These are phyloP conservation scores for Pyrenophora tritici-repentis DNA, from an alignment of 2,329 filamentous ascomycete genomes.

Conservation along the genomic window DNA sequence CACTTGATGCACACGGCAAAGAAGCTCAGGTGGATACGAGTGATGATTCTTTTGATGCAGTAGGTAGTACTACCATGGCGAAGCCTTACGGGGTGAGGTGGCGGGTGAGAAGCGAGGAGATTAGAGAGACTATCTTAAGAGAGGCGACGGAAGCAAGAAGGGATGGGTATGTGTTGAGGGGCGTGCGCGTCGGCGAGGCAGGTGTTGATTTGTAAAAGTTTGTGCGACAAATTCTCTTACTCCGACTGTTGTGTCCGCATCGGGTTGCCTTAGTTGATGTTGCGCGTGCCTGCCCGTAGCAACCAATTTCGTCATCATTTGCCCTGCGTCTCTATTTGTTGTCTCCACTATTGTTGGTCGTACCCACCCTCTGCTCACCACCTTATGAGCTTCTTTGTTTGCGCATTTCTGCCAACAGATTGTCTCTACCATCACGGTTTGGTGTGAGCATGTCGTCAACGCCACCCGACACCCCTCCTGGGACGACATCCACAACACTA, in stretches of 20 bases:
- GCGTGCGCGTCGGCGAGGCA: slow-evolving; percentile 36
- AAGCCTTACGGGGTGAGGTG: slow-evolving; percentile 40
- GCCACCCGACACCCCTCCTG: background rate
- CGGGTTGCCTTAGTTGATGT: background rate
- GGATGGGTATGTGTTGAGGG: slow-evolving; percentile 41
- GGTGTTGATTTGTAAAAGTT: slow-evolving; percentile 23
- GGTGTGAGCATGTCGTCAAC: background rate
- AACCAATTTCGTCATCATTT: background rate
- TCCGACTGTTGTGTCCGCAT: too few relatives aligned
- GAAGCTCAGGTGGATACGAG: slow-evolving; percentile 44
- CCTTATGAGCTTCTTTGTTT: too few relatives aligned
- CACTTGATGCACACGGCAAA: slow-evolving; percentile 41
- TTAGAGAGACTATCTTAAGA: slow-evolving; percentile 24
- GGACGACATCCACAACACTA: background rate
- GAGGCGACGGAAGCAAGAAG: slow-evolving; percentile 35
- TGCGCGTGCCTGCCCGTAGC: background rate
- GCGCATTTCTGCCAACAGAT: too few relatives aligned
- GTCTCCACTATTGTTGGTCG: background rate
- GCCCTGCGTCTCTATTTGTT: slow-evolving; percentile 2
- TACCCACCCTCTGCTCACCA: too few relatives aligned
- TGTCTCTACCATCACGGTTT: too few relatives aligned
- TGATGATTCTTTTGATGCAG: slow-evolving; percentile 41
- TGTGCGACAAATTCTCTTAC: too few relatives aligned
- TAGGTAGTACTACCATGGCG: slow-evolving; percentile 38
- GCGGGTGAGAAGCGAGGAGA: slow-evolving; percentile 29